Base-by-base conservation (phyloP, 495 filamentous ascomycete genomes). In the Xylaria acuta region DNA sequence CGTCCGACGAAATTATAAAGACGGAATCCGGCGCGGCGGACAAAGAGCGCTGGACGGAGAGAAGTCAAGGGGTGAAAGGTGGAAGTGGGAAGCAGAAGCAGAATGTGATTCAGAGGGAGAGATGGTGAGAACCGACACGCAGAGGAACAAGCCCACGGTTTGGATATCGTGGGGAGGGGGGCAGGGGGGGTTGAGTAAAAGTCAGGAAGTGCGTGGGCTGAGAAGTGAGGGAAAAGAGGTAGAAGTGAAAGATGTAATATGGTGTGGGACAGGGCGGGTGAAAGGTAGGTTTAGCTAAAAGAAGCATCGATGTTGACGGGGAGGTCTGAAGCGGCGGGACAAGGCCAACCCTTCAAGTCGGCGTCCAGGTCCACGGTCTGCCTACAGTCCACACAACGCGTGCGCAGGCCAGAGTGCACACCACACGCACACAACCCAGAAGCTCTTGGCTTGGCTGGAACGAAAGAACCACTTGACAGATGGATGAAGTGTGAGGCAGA, bases 301-400 rank as follows among this genome's bases (percentile, higher is more conserved):
- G 70, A 72, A 72, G 70, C 70, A 76, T 75, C 77, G 70, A 78
- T 64, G 74, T 75, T 43, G 74, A 76, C 76, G 69, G 77, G 76
- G 77, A 79, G 73, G 72, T 79, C 75, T 76, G 77, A 79, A 75
- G 75, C 77, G 74, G 77, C 77, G 76, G 77, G 76, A 79, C 77
- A 78, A 72, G 69, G 56, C 69, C 63, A 64, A 53, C 75, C 74
- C 75, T 73, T 74, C 73, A 73, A 79, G 77, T 75, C 77, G 77
- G 75, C 73, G 74, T 69, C 74, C 74, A 78, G 70, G 70, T 65
- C 70, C 63, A 72, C 62, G 62, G 63, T 60, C 69, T 71, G 41
- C 70, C 25, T 67, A 41, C 47, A 41, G 65, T 54, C 65, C 69
- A 71, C 69, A 66, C 51, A 71, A 72, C 70, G 70, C 70, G 70